phyloP scores from a whole-genome alignment of 2,329 filamentous ascomycete genomes.

The Pseudopyrenochaeta lycopersici region DNA sequence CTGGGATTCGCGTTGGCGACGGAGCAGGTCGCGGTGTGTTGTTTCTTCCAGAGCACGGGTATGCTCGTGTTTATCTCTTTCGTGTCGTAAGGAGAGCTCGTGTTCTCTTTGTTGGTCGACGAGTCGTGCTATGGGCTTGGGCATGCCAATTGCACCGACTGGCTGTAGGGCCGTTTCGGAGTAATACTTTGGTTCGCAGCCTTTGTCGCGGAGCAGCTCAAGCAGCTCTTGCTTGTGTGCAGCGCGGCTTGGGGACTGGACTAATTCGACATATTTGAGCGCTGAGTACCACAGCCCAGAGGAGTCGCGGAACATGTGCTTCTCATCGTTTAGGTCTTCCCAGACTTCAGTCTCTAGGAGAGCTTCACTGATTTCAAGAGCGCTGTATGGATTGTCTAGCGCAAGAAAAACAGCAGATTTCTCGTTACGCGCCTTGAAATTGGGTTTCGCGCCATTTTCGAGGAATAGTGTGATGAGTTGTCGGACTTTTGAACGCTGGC shows the following conservation, averaged over 20 bases:
- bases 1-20: slow-evolving; percentile 37
- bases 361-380: slow-evolving; percentile 64
- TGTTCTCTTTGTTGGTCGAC: slow-evolving; percentile 44
- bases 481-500: slow-evolving; percentile 36
- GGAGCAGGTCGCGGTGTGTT: slow-evolving; percentile 35
- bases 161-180: slow-evolving; percentile 49
- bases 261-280: slow-evolving; percentile 65
- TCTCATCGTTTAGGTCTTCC: slow-evolving; percentile 69
- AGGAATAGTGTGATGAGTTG: slow-evolving; percentile 66
- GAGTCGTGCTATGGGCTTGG: slow-evolving; percentile 35
- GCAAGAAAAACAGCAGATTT: slow-evolving; percentile 69
- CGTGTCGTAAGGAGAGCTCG: slow-evolving; percentile 35
- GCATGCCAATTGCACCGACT: slow-evolving; percentile 46
- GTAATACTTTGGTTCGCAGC: slow-evolving; percentile 43
- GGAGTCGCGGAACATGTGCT: slow-evolving; percentile 55
- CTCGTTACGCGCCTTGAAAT: slow-evolving; percentile 62
- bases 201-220: slow-evolving; percentile 45
- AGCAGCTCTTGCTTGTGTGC: slow-evolving; percentile 29
- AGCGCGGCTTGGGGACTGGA: slow-evolving; percentile 30
- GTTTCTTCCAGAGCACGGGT: slow-evolving; percentile 39
- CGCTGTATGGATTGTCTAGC: slow-evolving; percentile 63
- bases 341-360: slow-evolving; percentile 71
- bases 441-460: slow-evolving; percentile 64
- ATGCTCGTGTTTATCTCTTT: slow-evolving; percentile 38
- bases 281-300: slow-evolving; percentile 69